Percentiles rank a stretch among this genome's conserved stretches.
phyloP scores from a whole-genome alignment of 495 filamentous ascomycete genomes.

The Hypoxylon cercidicola region DNA sequence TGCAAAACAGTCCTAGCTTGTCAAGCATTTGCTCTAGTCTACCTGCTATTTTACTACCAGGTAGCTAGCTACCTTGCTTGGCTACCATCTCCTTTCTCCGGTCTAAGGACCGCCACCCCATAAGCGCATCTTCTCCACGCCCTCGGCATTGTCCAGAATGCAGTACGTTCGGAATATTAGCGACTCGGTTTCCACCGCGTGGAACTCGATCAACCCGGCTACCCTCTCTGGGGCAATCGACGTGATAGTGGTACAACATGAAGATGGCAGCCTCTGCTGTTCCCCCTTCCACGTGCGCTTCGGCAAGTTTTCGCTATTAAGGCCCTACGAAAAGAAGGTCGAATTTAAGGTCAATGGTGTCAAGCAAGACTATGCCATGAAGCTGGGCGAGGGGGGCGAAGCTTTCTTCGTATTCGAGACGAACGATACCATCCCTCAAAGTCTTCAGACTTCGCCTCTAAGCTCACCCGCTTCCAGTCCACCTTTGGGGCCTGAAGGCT shows the following conservation, averaged over 20 bases:
- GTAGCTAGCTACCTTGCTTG: conserved; percentile 10
- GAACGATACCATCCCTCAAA: conserved; percentile 83
- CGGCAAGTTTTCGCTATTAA: conserved; percentile 95
- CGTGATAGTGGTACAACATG: conserved; percentile 97
- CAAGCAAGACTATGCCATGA: conserved; percentile 96
- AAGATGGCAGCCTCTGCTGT: conserved; percentile 87
- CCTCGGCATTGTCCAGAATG: conserved; percentile 61
- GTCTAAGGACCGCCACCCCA: conserved; percentile 24
- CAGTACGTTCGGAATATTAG: conserved; percentile 98
- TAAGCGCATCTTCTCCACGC: neutral
- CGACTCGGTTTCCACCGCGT: conserved; percentile 96
- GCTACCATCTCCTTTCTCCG: conserved; percentile 13
- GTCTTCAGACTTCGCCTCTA: conserved; percentile 91
- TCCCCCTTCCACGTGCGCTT: conserved; percentile 99
- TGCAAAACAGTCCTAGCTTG: neutral
- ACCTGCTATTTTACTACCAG: no score
- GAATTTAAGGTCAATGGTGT: conserved; percentile 94
- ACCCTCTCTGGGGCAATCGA: conserved; percentile 98
- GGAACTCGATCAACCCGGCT: conserved; percentile 99
- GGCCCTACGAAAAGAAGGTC: conserved; percentile 98
- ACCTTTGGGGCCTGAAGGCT: conserved; percentile 65
- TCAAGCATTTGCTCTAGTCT: conserved; percentile 3
- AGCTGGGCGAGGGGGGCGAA: conserved; percentile 95
- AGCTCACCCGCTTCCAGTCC: conserved; percentile 89
- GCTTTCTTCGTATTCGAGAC: conserved; percentile 99